Percentiles rank a stretch among this genome's conserved stretches.
Conservation (phyloP, 2,329 filamentous ascomycete genomes). For the Aspergillus caelatus region DNA sequence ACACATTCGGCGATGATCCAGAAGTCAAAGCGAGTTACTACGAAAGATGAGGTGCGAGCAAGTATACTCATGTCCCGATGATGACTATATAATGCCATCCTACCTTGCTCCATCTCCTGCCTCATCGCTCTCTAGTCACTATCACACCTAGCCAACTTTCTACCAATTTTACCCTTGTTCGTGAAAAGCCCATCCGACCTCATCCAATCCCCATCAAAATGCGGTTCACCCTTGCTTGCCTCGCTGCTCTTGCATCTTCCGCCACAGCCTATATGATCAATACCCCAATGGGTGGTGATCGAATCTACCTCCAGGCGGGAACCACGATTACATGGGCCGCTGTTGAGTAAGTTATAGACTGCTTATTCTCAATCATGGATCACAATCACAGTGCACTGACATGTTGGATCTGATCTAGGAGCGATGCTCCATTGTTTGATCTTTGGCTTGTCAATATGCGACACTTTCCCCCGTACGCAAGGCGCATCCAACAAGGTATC, state of each 20-base stretch:
- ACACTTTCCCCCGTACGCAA: not conserved
- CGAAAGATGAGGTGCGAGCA: accelerated
- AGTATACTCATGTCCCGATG: not conserved
- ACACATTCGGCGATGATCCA: not conserved
- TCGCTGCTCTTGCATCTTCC: not conserved
- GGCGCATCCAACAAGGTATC: not conserved
- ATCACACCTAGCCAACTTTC: not conserved
- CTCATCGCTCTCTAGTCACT: not conserved
- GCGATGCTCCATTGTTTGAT: not conserved
- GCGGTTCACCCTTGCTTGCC: not conserved
- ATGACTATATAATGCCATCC: not conserved
- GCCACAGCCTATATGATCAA: not conserved
- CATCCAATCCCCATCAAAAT: not conserved
- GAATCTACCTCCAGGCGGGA: not conserved
- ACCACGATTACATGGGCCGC: not conserved
- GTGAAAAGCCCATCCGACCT: not conserved
- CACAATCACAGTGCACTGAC: not conserved
- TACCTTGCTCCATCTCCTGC: accelerated
- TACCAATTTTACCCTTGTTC: accelerated
- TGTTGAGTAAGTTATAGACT: not conserved
- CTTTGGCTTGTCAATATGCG: not conserved
- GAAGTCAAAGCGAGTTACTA: not conserved
- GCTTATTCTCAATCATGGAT: accelerated
- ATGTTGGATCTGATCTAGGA: not conserved
- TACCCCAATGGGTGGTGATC: not conserved